Conservation (phyloP, 495 filamentous ascomycete species). For the Aspergillus taichungensis region DNA sequence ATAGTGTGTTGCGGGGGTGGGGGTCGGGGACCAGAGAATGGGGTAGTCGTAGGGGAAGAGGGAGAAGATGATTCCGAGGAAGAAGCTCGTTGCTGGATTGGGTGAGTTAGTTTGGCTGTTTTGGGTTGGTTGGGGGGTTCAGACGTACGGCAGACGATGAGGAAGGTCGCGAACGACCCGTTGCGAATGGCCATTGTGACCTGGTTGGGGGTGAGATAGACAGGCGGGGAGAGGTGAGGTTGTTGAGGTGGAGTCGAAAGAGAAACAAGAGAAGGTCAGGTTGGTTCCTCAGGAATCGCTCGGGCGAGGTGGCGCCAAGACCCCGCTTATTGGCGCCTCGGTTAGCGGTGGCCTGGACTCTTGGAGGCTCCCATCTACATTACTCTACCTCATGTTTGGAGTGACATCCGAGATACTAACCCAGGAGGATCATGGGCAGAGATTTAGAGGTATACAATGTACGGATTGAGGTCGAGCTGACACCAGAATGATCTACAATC, state of each 20-base stretch:
- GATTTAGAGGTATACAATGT: too few relatives aligned
- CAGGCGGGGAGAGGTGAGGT: background rate
- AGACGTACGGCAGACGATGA: conserved; percentile 84
- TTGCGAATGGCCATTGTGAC: conserved; percentile 31
- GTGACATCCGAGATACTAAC: too few relatives aligned
- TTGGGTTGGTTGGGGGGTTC: conserved; percentile 3
- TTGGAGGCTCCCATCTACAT: too few relatives aligned
- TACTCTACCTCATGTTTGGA: too few relatives aligned
- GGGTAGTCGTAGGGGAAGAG: conserved; percentile 97
- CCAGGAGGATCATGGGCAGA: too few relatives aligned
- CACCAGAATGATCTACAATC: too few relatives aligned
- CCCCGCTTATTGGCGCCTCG: too few relatives aligned
- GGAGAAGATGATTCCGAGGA: conserved; percentile 96
- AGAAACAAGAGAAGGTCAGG: background rate
- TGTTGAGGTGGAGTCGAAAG: background rate
- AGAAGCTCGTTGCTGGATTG: conserved; percentile 75
- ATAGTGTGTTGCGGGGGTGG: conserved; percentile 56
- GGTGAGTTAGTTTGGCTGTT: conserved; percentile 4
- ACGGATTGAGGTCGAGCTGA: too few relatives aligned
- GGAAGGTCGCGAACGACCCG: conserved; percentile 78
- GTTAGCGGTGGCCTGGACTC: too few relatives aligned
- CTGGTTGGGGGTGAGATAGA: background rate
- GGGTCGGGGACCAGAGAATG: conserved; percentile 75
- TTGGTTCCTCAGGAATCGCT: background rate
- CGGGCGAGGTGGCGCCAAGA: background rate